Base-by-base conservation (phyloP, 2,329 filamentous ascomycete genomes). In the Alternaria sp. region DNA sequence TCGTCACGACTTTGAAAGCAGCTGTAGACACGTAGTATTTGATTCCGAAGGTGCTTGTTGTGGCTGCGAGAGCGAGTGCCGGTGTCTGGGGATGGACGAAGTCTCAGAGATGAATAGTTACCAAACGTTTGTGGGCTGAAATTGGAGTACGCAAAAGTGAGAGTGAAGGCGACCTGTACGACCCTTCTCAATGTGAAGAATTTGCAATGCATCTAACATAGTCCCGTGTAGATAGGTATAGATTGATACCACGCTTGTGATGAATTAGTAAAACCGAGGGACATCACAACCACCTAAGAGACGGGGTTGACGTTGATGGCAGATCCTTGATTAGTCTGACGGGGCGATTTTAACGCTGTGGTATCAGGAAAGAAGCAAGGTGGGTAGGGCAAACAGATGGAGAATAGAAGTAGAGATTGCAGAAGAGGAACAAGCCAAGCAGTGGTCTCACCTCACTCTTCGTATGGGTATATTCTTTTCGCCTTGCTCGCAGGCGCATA, bases 401-500 rank as follows among this genome's bases (percentile, higher is more conserved):
- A 26, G n/a, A 16, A 48, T 30, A 24, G 20, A 12, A 11, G 46
- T 36, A 36, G 20, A 38, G 16, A 36, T 4, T 3, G 16, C 11
- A 7, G 5, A 20, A 22, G 30, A 36, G 20, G 16, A 49, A 22
- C 20, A n/a, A 36, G 30, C 30, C 8, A n/a, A 30, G 26, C n/a
- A 16, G 16, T 18, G 3, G 22, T 18, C 7, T 51, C 22, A 41
- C 34, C 49, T 51, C 22, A 3, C 11, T 9, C 34, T 30, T 38
- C 5, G 11, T 24, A 26, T 28, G 36, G 49, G 49, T 51, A 51
- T 51, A 51, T 51, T 51, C 49, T n/a, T 18, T 24, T 18, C 36
- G 18, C 24, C 49, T 26, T 14, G 16, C 14, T 11, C 11, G n/a
- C 49, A 51, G 22, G 36, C 24, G 11, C 22, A 16, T 34, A 14